Evolutionary conservation across 345 rosid species (phyloP), one percentile per base, ranked within the genome.

Genomic region (Hypericum androsaemum): DNA sequence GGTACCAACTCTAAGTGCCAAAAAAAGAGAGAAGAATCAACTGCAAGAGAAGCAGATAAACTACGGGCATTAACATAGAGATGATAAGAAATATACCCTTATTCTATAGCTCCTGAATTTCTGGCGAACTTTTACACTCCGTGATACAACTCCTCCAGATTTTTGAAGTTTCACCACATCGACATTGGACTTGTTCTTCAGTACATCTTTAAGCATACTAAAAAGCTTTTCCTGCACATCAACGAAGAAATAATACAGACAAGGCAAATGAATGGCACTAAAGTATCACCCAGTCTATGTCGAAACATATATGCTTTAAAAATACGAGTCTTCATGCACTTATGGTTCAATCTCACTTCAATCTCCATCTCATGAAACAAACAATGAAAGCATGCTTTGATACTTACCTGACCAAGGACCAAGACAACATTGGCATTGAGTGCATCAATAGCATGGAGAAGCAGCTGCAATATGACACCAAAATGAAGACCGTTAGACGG

Each of bases 141-240:
- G 78, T 14, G 84, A 80, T 11, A 81, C 98, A 68, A 85, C 94
- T 44, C 95, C 96, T 39, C 95, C 97, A 0, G 90, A 92, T 67
- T 71, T 81, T 59, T 85, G 95, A 72, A 85, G 97, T 63, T 88
- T 85, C 69, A 92, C 94, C 10, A 88, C 94, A 42, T 84, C 98
- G 2, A 92, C 80, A 41, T 72, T 80, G 39, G 84, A 83, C 71
- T 75, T 81, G 56, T 37, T 74, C 71, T 37, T 81, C 38, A 79
- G 66, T n/a, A 75, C 84, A 59, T 89, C 84, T 57, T 74, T 82
- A 36, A 85, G 89, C 89, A 80, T 77, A 78, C 97, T 92, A 77
- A 83, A 92, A 57, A 92, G 95, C 60, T 92, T 88, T 72, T 88
- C 96, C 85, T 83, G 81, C 52, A 60, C 11, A 35, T 53, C 53